Evolutionary conservation across 768 basidiomycete genomes (phyloP).

Genomic region (Cantharellus cinnabarinus): DNA sequence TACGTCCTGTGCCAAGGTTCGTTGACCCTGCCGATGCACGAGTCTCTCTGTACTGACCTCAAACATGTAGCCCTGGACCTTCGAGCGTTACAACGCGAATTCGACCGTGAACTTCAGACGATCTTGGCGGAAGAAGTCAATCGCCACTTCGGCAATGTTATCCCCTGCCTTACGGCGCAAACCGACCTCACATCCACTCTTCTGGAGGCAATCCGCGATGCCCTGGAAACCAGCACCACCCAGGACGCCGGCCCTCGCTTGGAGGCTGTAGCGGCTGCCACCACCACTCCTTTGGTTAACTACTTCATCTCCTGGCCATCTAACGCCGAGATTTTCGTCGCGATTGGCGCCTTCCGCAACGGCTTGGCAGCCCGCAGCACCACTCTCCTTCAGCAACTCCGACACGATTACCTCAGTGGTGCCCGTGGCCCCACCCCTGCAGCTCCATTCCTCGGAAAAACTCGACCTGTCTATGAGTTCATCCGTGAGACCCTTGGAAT

Average conservation of each 20-base stretch:
- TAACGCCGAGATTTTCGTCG: slow-evolving; percentile 3
- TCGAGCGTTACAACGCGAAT: slow-evolving; percentile 51
- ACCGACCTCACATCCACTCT: slow-evolving; percentile 12
- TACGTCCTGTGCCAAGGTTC: slow-evolving; percentile 47
- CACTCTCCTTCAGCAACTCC: slow-evolving; percentile 23
- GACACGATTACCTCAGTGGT: slow-evolving; percentile 28
- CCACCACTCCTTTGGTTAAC: slow-evolving; percentile 43
- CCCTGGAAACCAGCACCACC: slow-evolving; percentile 43
- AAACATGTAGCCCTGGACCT: slow-evolving; percentile 27
- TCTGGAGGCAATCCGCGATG: slow-evolving; percentile 21
- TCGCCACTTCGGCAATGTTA: slow-evolving; percentile 18
- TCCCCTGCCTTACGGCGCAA: neutral
- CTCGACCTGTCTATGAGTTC: slow-evolving; percentile 56
- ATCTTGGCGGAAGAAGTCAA: slow-evolving; percentile 33
- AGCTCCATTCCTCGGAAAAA: slow-evolving; percentile 41
- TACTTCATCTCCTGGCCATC: slow-evolving; percentile 17
- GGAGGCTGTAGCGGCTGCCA: slow-evolving; percentile 45
- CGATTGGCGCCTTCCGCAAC: slow-evolving; percentile 34
- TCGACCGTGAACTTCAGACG: slow-evolving; percentile 28
- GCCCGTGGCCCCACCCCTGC: slow-evolving; percentile 43
- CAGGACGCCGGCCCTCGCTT: slow-evolving; percentile 56
- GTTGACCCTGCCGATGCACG: neutral
- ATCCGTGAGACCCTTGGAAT: slow-evolving; percentile 50
- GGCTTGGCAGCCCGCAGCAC: slow-evolving; percentile 30
- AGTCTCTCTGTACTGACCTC: too few species aligned